Evolutionary conservation across 768 basidiomycete genomes (phyloP).

Genomic region (Mycena sanguinolenta): DNA sequence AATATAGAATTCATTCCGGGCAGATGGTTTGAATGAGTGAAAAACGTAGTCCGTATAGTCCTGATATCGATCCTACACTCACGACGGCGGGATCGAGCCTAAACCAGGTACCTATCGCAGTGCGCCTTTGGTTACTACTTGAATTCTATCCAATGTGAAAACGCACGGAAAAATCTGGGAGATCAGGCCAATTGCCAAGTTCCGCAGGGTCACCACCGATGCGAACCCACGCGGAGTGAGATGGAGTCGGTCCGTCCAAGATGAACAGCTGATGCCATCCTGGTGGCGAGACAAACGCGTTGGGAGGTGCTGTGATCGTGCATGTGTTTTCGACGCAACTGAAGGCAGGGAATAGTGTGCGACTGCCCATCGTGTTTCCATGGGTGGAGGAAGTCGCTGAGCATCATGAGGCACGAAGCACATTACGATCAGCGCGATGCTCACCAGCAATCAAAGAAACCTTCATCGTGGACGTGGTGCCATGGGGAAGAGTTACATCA

Average conservation of each 20-base stretch:
- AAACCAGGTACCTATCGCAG: no score
- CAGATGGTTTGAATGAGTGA: no score
- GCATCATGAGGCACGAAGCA: constrained; percentile 17
- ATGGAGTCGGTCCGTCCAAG: constrained; percentile 84
- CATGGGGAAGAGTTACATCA: constrained; percentile 58
- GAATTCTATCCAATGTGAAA: no score
- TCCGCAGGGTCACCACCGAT: constrained; percentile 82
- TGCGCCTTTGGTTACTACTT: no score
- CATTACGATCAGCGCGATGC: constrained; percentile 35
- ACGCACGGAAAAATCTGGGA: constrained; percentile 83
- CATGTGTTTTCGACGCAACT: constrained; percentile 77
- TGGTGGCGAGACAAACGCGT: constrained; percentile 75
- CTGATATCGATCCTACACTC: constrained; percentile 53
- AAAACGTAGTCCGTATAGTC: constrained; percentile 1
- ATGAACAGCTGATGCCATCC: constrained; percentile 85
- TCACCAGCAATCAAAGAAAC: constrained; percentile 79
- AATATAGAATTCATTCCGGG: no score
- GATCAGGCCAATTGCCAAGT: constrained; percentile 81
- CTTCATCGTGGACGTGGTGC: constrained; percentile 58
- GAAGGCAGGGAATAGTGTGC: constrained; percentile 81
- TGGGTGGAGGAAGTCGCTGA: constrained; percentile 81
- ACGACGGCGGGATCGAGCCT: no score
- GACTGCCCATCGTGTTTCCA: constrained; percentile 81
- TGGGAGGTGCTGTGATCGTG: constrained; percentile 83
- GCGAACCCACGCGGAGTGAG: constrained; percentile 79